These are phyloP conservation scores for Groenewaldozyma tartarivorans DNA, from an alignment of 805 yeast genomes.

Conservation along the genomic window DNA sequence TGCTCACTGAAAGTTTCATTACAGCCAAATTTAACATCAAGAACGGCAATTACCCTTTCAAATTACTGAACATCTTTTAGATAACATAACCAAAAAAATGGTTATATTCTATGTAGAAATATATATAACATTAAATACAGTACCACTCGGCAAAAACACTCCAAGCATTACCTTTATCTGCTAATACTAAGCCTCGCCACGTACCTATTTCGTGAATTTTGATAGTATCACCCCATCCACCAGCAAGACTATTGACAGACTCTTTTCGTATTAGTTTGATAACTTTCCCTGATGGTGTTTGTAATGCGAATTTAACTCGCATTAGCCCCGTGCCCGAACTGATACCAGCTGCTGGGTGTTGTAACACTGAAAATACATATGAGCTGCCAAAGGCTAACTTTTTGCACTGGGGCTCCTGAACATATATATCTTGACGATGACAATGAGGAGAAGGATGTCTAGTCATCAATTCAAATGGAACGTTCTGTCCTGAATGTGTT, in stretches of 20 bases:
- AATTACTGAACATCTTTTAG: conserved; percentile 33
- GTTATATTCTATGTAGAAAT: not conserved
- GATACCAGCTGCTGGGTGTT: conserved; percentile 49
- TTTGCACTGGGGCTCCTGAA: conserved; percentile 75
- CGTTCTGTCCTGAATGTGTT: conserved; percentile 57
- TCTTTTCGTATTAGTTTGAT: conserved; percentile 47
- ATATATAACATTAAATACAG: conserved; percentile 31
- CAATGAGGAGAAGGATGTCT: conserved; percentile 64
- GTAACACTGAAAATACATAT: conserved; percentile 56
- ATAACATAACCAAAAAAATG: not conserved
- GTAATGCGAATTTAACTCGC: conserved; percentile 55
- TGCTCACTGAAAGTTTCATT: conserved; percentile 53
- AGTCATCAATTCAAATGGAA: conserved; percentile 57
- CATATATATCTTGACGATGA: conserved; percentile 65
- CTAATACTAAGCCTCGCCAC: conserved; percentile 76
- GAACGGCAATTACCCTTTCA: conserved; percentile 69
- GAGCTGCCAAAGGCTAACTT: conserved; percentile 46
- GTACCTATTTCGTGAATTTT: conserved; percentile 63
- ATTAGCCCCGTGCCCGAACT: conserved; percentile 30
- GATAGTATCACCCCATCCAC: conserved; percentile 48
- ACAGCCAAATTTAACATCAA: conserved; percentile 61
- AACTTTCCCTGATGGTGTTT: conserved; percentile 78
- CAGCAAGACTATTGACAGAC: conserved; percentile 23
- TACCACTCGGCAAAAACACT: conserved; percentile 89
- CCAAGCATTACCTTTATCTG: conserved; percentile 72